phyloP scores from a whole-genome alignment of 805 yeast species.

The Spathaspora girioi region DNA sequence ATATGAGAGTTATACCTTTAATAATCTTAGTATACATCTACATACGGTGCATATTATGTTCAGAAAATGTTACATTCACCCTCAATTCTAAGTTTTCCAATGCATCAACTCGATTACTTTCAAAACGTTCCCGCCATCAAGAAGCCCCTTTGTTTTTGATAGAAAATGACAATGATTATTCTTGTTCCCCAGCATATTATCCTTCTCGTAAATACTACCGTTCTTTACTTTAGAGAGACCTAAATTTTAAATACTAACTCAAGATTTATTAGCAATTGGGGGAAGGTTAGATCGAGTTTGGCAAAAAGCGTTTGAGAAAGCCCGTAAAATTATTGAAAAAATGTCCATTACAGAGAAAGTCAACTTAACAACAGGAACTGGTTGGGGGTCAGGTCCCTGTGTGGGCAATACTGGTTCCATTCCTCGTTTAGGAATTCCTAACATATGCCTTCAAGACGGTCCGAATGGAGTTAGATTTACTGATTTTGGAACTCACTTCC shows the following conservation, averaged over 20 bases:
- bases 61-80: constrained; percentile 4
- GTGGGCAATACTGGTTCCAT: constrained; percentile 59
- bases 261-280: constrained; percentile 27
- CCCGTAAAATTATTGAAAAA: constrained; percentile 50
- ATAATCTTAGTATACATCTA: background rate
- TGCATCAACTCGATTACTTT: background rate
- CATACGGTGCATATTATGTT: background rate
- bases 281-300: constrained; percentile 50
- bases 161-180: constrained; percentile 26
- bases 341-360: constrained; percentile 59
- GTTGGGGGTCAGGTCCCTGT: constrained; percentile 62
- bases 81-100: constrained; percentile 7
- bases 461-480: constrained; percentile 59
- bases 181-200: constrained; percentile 26
- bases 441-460: constrained; percentile 60
- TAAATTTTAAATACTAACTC: constrained; percentile 5
- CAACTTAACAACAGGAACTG: constrained; percentile 60
- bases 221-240: background rate
- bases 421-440: constrained; percentile 51
- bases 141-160: constrained; percentile 24
- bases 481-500: constrained; percentile 54
- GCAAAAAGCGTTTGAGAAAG: constrained; percentile 56
- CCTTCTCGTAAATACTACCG: constrained; percentile 33
- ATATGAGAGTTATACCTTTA: background rate
- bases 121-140: constrained; percentile 27